Base-by-base conservation (phyloP, 129 eudicot species). In the Flaveria trinervia region DNA sequence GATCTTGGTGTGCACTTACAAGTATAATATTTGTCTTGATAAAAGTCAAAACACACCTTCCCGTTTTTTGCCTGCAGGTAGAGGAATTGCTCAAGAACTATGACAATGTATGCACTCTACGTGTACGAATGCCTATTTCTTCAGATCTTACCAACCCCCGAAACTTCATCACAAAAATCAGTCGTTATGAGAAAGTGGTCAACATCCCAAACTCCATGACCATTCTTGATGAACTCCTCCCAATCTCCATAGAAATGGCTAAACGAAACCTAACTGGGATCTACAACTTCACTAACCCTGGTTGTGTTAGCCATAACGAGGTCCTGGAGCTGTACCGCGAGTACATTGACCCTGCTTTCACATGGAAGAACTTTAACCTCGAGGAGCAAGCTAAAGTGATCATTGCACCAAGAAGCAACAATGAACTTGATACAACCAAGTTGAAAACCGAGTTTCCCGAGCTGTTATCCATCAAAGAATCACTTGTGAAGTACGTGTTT, bases 131-230 rank as follows among this genome's bases (percentile, higher is more conserved):
- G 89, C 89, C 89, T 0, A 85, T 85, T 46, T 85, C 89, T 9
- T 85, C 89, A 3, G 89, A 85, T 65, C 84, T 85, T n/a, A 75
- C 82, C 39, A 85, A 85, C 84, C 89, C 89, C 12, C 86, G 86
- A 75, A 85, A 85, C 86, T 85, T 85, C 77, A 82, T 85, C 69
- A 85, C 89, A 0, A 85, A 85, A 52, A 85, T 85, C 50, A 59
- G 72, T 7, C 86, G 86, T 13, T 85, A 82, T 7, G 78, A 82
- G 49, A 85, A 85, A 49, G 89, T 85, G 60, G 89, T 85, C 9
- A 69, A 85, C 75, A 85, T 85, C 73, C 89, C 89, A 26, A 85
- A 85, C 82, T 82, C 84, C 46, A 85, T 85, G 86, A 85, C 86
- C 46, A 73, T 85, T 61, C 84, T 82, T 55, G 89, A 85, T 17